These are phyloP conservation scores for Verruconis gallopava DNA, from an alignment of 2,329 filamentous ascomycete genomes.

Conservation along the genomic window DNA sequence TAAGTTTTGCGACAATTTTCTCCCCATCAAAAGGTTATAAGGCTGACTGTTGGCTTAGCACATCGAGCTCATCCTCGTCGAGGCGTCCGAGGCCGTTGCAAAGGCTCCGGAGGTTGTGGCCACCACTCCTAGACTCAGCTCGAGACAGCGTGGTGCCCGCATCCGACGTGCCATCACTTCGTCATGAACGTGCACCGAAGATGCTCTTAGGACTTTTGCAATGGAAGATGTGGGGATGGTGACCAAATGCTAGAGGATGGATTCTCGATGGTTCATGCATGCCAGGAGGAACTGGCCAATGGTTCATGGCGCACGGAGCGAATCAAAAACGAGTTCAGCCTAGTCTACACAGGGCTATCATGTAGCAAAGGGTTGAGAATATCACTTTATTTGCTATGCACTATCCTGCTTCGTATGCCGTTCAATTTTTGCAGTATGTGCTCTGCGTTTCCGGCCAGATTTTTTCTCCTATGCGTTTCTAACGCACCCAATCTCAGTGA, in stretches of 20 bases:
- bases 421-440: too few species aligned
- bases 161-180: slow-evolving; percentile 46
- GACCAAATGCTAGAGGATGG: too few species aligned
- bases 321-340: neutral
- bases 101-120: slow-evolving; percentile 63
- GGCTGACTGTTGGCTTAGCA: slow-evolving; percentile 53
- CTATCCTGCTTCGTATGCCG: too few species aligned
- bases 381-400: neutral
- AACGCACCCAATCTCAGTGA: too few species aligned
- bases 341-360: neutral
- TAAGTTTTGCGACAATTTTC: neutral
- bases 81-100: slow-evolving; percentile 89
- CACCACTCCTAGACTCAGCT: slow-evolving; percentile 62
- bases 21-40: neutral
- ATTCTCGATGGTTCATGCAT: neutral
- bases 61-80: slow-evolving; percentile 99
- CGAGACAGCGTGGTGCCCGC: slow-evolving; percentile 75
- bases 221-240: too few species aligned
- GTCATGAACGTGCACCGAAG: neutral
- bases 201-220: too few species aligned
- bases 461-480: too few species aligned
- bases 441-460: too few species aligned
- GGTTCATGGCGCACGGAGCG: neutral
- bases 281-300: neutral
- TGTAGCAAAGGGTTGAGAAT: neutral